These are phyloP conservation scores for Zygotorulaspora sp. DNA, from an alignment of 805 yeast genomes.

Conservation along the genomic window DNA sequence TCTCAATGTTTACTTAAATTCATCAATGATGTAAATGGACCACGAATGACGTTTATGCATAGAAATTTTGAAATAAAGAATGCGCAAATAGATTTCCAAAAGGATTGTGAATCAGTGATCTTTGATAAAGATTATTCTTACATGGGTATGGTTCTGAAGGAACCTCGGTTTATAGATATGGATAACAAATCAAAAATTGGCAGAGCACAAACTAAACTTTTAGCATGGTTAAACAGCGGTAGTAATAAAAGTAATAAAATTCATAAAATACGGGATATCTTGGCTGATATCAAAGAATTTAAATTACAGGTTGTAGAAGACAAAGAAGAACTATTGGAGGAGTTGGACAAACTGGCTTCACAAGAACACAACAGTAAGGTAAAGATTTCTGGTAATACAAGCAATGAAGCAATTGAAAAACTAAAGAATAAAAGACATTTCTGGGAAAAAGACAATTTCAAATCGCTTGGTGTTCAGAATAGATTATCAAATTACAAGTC, in stretches of 20 bases:
- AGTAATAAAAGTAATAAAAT: slow-evolving; percentile 3
- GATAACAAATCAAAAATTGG: slow-evolving; percentile 8
- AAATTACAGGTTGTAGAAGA: slow-evolving; percentile 1
- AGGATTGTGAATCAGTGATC: slow-evolving; percentile 19
- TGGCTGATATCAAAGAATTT: slow-evolving; percentile 1
- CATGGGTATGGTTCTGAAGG: slow-evolving; percentile 19
- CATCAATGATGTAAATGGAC: slow-evolving; percentile 13
- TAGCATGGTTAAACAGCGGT: slow-evolving; percentile 5
- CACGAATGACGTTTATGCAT: slow-evolving; percentile 15
- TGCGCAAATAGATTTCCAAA: slow-evolving; percentile 15
- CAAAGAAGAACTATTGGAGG: slow-evolving; percentile 1
- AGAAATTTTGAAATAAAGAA: slow-evolving; percentile 13
- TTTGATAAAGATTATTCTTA: slow-evolving; percentile 16
- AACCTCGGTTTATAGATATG: slow-evolving; percentile 10
- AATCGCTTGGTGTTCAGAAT: slow-evolving; percentile 8
- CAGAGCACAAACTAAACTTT: slow-evolving; percentile 8
- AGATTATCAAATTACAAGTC: slow-evolving; percentile 6
- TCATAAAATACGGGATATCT: slow-evolving; percentile 4
- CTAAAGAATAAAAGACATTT: slow-evolving; percentile 4
- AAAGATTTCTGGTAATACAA: background rate
- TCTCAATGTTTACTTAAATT: slow-evolving; percentile 13
- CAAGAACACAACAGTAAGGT: slow-evolving; percentile 5
- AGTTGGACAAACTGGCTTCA: slow-evolving; percentile 5
- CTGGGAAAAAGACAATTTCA: slow-evolving; percentile 10
- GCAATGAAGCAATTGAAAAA: slow-evolving; percentile 6